Evolutionary conservation across 2,329 filamentous ascomycete species (phyloP).

Genomic region (Pestalotiopsis sp.): DNA sequence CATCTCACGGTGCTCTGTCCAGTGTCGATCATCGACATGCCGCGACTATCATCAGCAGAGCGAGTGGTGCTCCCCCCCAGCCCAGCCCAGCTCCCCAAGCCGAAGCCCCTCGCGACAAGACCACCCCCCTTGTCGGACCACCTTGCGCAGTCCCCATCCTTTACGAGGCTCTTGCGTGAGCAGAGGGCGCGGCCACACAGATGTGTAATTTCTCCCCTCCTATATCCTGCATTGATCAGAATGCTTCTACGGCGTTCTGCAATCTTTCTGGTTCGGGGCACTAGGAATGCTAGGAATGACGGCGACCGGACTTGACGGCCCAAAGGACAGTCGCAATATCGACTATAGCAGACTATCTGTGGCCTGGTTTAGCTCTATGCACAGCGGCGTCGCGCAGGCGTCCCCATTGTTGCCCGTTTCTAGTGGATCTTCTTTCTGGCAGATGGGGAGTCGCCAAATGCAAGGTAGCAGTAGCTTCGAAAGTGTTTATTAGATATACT

Average conservation of each 20-base stretch:
- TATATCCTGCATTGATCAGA: not conserved
- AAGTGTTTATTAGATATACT: not conserved
- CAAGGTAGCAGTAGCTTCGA: not conserved
- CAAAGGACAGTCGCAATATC: not conserved
- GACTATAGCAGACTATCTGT: slow-evolving; percentile 6
- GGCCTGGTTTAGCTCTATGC: not conserved
- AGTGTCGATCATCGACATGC: not conserved
- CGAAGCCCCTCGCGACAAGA: not conserved
- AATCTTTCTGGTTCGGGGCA: not conserved
- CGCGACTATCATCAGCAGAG: not conserved
- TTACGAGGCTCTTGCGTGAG: not conserved
- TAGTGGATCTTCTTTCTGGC: not conserved
- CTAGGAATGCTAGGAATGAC: not conserved
- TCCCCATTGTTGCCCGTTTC: slow-evolving; percentile 4
- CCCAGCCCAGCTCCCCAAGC: not conserved
- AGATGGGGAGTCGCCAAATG: not conserved
- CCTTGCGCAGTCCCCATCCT: not conserved
- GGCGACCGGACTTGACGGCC: not conserved
- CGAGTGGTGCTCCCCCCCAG: not conserved
- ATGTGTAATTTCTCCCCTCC: not conserved
- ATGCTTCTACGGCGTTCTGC: slow-evolving; percentile 5
- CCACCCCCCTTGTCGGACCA: too few species aligned
- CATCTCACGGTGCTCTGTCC: not conserved
- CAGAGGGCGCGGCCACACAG: not conserved
- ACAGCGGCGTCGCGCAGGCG: not conserved